A percentile compares a stretch with the other conserved stretches of the same genome.
These are phyloP conservation scores for Graphilbum fragrans DNA, from an alignment of 2,329 filamentous ascomycete species.

Conservation along the genomic window DNA sequence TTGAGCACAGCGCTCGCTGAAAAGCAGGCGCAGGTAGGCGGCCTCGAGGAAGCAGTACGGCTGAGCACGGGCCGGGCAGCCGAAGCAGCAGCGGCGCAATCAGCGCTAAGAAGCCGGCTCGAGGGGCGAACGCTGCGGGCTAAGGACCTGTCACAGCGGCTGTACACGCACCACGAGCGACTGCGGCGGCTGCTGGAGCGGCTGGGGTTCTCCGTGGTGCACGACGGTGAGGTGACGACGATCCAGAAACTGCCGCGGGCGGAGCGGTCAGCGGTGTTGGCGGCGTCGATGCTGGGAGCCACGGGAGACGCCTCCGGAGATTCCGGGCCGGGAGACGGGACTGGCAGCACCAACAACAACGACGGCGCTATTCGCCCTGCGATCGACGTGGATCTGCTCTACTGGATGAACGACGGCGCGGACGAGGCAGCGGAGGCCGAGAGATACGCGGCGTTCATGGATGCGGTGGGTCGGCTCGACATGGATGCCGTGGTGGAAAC, in stretches of 20 bases:
- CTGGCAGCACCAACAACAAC: not conserved
- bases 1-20: slow-evolving; percentile 64
- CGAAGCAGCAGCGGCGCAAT: slow-evolving; percentile 46
- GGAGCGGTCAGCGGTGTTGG: slow-evolving; percentile 45
- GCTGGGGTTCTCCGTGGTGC: slow-evolving; percentile 70
- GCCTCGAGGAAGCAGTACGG: slow-evolving; percentile 63
- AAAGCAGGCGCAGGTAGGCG: slow-evolving; percentile 62
- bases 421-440: slow-evolving; percentile 54
- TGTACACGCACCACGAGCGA: slow-evolving; percentile 76
- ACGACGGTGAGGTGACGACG: slow-evolving; percentile 59
- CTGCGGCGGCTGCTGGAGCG: slow-evolving; percentile 75
- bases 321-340: slow-evolving; percentile 22
- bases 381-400: slow-evolving; percentile 61
- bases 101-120: slow-evolving; percentile 43
- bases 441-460: slow-evolving; percentile 65
- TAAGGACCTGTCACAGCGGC: slow-evolving; percentile 70
- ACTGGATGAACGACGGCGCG: slow-evolving; percentile 62
- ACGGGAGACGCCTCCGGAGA: not conserved
- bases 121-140: slow-evolving; percentile 60
- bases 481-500: slow-evolving; percentile 75
- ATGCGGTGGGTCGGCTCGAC: slow-evolving; percentile 65
- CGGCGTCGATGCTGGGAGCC: slow-evolving; percentile 32
- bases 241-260: slow-evolving; percentile 59
- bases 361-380: slow-evolving; percentile 43
- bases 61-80: slow-evolving; percentile 40